Conservation (phyloP, 139 green algal species). For the Closterium sp. region DNA sequence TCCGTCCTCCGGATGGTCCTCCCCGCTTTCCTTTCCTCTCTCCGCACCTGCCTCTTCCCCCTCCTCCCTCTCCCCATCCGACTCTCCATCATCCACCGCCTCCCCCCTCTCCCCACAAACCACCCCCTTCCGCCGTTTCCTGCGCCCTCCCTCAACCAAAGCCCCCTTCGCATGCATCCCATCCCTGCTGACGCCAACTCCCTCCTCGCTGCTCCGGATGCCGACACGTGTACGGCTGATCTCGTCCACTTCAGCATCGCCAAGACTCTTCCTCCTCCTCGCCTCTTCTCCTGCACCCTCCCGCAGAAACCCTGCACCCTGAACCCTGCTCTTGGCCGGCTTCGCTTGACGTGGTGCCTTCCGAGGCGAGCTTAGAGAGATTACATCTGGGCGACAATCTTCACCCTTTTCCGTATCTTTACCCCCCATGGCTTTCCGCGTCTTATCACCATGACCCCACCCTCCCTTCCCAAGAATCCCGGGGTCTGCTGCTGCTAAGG, state of each 20-base stretch:
- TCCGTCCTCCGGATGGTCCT: background rate
- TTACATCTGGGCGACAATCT: background rate
- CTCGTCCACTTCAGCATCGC: background rate
- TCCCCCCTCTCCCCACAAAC: background rate
- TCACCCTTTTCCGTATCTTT: background rate
- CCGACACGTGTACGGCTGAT: background rate
- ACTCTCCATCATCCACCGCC: background rate
- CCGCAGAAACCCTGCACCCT: background rate
- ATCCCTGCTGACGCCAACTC: background rate
- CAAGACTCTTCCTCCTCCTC: background rate
- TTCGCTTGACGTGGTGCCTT: background rate
- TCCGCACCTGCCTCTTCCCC: background rate
- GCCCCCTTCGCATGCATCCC: background rate
- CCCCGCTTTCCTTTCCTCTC: slow-evolving; percentile 4
- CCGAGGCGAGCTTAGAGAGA: background rate
- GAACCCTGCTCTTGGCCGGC: background rate
- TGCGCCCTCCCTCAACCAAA: too few species aligned
- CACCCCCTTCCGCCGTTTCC: background rate
- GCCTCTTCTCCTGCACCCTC: background rate
- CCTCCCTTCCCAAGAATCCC: background rate
- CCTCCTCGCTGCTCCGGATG: background rate
- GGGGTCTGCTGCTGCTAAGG: background rate
- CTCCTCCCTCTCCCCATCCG: slow-evolving; percentile 8
- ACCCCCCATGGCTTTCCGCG: background rate
- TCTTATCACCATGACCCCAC: background rate